These are phyloP conservation scores for Lipomyces spencermartinsiae DNA, from an alignment of 805 yeast species.

Conservation along the genomic window DNA sequence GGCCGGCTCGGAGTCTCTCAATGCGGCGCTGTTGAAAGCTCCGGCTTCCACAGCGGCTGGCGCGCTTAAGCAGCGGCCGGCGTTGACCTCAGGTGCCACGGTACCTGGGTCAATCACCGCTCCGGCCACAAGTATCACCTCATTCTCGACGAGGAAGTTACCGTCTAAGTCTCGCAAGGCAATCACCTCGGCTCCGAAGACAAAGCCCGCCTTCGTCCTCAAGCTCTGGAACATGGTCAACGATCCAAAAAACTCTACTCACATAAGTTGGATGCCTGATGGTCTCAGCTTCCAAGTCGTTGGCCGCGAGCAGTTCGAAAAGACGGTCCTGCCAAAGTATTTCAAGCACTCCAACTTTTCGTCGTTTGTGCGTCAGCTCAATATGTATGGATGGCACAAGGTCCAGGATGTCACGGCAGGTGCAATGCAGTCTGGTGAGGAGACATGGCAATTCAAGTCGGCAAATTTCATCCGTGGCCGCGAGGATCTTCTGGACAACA, in stretches of 20 bases:
- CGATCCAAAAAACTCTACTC: constrained; percentile 69
- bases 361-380: constrained; percentile 91
- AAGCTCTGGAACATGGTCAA: constrained; percentile 97
- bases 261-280: constrained; percentile 83
- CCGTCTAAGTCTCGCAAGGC: constrained; percentile 39
- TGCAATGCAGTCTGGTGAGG: constrained; percentile 61
- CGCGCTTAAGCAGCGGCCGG: constrained; percentile 36
- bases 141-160: background rate
- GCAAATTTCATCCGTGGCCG: constrained; percentile 77
- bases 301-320: constrained; percentile 84
- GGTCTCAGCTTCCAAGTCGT: constrained; percentile 86
- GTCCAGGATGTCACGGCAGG: constrained; percentile 88
- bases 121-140: constrained; percentile 12
- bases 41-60: constrained; percentile 24
- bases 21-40: constrained; percentile 23
- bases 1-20: constrained; percentile 30
- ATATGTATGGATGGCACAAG: constrained; percentile 99
- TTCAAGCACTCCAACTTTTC: constrained; percentile 96
- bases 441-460: constrained; percentile 86
- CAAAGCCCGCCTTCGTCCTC: constrained; percentile 85
- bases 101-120: constrained; percentile 38
- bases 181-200: constrained; percentile 42
- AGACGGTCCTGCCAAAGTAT: constrained; percentile 82
- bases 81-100: constrained; percentile 27
- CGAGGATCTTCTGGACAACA: constrained; percentile 84